These are phyloP conservation scores for Paramecium tetraurelia DNA, from an alignment of 73 alveolate species.

Conservation along the genomic window DNA sequence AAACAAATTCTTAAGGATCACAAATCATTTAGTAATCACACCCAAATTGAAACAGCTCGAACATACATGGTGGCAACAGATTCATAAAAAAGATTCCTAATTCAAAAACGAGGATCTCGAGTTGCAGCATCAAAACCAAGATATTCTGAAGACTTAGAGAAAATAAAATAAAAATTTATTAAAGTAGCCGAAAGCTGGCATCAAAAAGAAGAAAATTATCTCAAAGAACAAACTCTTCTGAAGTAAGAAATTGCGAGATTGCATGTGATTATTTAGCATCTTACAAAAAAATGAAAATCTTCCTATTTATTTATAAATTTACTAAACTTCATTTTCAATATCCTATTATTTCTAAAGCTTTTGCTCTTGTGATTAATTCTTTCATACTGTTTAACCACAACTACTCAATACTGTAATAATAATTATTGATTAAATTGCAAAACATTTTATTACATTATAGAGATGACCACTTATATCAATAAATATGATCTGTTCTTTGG, in stretches of 20 bases:
- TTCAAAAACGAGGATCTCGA: not conserved
- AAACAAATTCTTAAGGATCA: not conserved
- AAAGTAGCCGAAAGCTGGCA: not conserved
- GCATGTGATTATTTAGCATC: not conserved
- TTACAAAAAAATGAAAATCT: not conserved
- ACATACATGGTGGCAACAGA: not conserved
- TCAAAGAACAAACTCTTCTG: not conserved
- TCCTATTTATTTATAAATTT: not conserved
- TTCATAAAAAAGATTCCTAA: not conserved
- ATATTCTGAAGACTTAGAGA: not conserved
- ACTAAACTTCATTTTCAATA: not conserved
- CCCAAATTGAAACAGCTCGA: not conserved
- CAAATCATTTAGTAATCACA: not conserved
- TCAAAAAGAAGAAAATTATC: not conserved
- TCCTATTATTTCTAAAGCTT: too few relatives aligned
- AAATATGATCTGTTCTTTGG: too few relatives aligned
- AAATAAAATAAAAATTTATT: not conserved
- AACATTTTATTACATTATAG: too few relatives aligned
- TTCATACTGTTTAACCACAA: too few relatives aligned
- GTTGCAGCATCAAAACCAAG: not conserved
- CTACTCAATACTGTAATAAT: too few relatives aligned
- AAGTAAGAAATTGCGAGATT: not conserved
- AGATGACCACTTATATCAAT: too few relatives aligned
- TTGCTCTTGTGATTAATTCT: too few relatives aligned
- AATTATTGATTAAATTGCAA: too few relatives aligned